phyloP scores from a whole-genome alignment of 176 grass and related monocot genomes.

The Poa pratensis region DNA sequence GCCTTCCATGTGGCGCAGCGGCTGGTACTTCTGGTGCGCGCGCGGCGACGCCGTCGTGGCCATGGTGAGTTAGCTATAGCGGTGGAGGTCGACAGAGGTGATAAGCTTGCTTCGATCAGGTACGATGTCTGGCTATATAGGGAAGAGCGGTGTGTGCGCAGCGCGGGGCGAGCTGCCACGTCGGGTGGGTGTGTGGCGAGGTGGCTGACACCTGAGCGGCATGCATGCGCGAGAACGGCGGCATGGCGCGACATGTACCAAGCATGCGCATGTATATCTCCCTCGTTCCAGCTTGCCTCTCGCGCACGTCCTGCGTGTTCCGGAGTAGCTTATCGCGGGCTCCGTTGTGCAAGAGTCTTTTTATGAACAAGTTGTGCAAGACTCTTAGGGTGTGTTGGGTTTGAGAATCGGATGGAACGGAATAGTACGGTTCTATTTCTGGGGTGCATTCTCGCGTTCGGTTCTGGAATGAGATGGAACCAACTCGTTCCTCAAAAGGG shows the following conservation, averaged over 20 bases:
- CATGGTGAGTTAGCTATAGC: background rate
- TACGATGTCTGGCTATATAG: background rate
- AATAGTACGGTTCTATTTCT: no score
- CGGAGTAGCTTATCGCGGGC: no score
- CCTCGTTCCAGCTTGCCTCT: background rate
- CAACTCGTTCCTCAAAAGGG: no score
- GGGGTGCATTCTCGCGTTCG: no score
- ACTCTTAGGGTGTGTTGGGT: no score
- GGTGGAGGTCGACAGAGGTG: background rate
- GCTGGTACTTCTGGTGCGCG: conserved; percentile 13
- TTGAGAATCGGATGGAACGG: no score
- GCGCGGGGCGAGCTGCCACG: background rate
- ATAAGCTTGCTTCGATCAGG: background rate
- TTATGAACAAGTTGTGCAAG: no score
- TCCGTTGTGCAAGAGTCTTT: no score
- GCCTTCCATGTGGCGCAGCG: conserved; percentile 34
- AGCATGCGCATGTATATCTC: background rate
- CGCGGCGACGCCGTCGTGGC: background rate
- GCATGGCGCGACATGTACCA: background rate
- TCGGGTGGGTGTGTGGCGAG: background rate
- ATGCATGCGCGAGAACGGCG: conserved; percentile 14
- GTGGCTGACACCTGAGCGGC: background rate
- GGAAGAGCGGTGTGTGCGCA: background rate
- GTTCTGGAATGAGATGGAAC: no score
- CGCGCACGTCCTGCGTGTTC: conserved; percentile 9